Evolutionary conservation across 169 alveolate species (phyloP).

Genomic region (Amoebophrya sp.): DNA sequence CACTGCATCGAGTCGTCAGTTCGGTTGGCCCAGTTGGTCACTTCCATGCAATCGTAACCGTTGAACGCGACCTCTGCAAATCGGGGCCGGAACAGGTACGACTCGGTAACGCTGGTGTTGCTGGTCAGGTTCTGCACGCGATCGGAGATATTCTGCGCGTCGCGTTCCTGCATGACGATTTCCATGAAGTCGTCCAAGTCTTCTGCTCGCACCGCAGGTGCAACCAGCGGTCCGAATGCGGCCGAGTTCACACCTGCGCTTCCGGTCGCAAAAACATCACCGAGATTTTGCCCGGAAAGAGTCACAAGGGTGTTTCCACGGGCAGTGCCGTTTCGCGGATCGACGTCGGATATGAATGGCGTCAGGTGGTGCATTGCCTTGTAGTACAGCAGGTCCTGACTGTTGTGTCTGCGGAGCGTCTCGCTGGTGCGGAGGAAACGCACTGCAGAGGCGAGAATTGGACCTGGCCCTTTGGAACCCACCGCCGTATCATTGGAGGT

Average conservation of each 20-base stretch:
- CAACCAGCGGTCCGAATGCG: not conserved
- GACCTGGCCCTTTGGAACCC: no score
- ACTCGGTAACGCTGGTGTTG: not conserved
- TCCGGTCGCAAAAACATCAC: not conserved
- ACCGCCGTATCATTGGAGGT: no score
- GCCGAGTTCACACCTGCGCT: not conserved
- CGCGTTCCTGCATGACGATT: not conserved
- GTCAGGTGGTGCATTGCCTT: not conserved
- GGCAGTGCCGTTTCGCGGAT: not conserved
- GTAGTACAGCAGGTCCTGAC: not conserved
- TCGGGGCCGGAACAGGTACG: not conserved
- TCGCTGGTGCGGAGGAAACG: not conserved
- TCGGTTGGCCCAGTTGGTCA: not conserved
- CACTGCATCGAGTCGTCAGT: not conserved
- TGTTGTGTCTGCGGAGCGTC: not conserved
- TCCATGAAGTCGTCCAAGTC: not conserved
- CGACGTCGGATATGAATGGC: not conserved
- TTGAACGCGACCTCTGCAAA: not conserved
- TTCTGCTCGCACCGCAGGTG: not conserved
- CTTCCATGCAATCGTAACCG: not conserved
- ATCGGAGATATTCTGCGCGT: not conserved
- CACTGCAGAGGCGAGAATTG: not conserved
- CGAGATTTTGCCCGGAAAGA: not conserved
- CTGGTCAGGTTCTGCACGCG: not conserved
- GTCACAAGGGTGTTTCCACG: not conserved